Percentiles rank a stretch among this genome's conserved stretches.
These are phyloP conservation scores for Filobasidium floriforme DNA, from an alignment of 768 basidiomycete species.

Conservation along the genomic window DNA sequence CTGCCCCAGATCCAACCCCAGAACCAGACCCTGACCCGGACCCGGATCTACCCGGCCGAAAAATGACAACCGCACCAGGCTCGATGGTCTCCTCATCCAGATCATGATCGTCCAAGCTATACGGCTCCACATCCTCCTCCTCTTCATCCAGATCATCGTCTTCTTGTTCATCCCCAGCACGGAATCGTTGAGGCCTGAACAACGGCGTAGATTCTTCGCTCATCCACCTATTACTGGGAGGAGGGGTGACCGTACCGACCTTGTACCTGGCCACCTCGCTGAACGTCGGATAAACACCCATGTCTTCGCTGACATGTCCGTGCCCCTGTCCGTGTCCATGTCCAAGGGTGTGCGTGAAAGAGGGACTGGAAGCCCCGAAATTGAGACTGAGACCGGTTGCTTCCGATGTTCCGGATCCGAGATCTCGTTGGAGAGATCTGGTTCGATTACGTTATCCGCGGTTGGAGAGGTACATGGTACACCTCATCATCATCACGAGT, in stretches of 20 bases:
- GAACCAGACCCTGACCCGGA: too few relatives aligned
- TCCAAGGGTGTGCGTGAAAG: too few relatives aligned
- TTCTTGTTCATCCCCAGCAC: constrained; percentile 1
- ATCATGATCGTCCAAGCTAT: background rate
- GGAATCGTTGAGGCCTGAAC: constrained; percentile 1
- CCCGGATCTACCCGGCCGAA: background rate
- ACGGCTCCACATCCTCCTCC: constrained; percentile 2
- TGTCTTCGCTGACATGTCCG: too few relatives aligned
- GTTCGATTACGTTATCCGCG: too few relatives aligned
- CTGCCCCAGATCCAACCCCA: too few relatives aligned
- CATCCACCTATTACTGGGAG: constrained; percentile 18
- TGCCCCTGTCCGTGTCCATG: too few relatives aligned
- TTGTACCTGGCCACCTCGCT: background rate
- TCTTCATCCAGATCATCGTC: background rate
- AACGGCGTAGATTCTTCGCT: constrained; percentile 15
- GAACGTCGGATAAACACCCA: background rate
- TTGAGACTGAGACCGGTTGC: too few relatives aligned
- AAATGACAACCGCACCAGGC: background rate
- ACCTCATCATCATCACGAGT: too few relatives aligned
- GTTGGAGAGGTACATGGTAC: too few relatives aligned
- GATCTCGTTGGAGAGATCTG: too few relatives aligned
- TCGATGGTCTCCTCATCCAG: background rate
- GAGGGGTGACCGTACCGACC: constrained; percentile 20
- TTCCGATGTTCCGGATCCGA: too few relatives aligned
- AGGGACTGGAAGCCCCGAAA: too few relatives aligned